These are phyloP conservation scores for Ophiostoma sp. DNA, from an alignment of 2,329 filamentous ascomycete genomes.

Conservation along the genomic window DNA sequence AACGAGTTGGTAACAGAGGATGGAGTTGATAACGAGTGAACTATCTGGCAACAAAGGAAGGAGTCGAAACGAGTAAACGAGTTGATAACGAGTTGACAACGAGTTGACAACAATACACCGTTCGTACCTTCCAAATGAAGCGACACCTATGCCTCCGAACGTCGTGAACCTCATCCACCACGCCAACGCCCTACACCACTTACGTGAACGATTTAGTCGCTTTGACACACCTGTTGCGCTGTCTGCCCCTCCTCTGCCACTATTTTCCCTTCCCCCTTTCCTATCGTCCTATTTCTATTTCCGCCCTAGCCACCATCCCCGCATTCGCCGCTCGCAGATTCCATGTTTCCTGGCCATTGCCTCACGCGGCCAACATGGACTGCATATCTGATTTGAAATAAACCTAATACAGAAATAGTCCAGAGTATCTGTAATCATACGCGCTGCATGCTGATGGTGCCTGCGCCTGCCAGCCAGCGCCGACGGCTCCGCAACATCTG, in stretches of 20 bases:
- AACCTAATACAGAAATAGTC: background rate
- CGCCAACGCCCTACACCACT: background rate
- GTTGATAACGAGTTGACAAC: background rate
- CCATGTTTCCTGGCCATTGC: slow-evolving; percentile 13
- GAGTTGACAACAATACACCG: background rate
- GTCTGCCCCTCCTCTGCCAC: background rate
- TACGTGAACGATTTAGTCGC: background rate
- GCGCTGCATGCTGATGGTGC: background rate
- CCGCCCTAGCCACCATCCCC: slow-evolving; percentile 16
- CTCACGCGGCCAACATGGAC: slow-evolving; percentile 8
- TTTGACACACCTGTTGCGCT: background rate
- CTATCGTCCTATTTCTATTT: slow-evolving; percentile 14
- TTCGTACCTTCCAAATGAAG: background rate
- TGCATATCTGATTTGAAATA: slow-evolving; percentile 7
- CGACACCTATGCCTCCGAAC: background rate
- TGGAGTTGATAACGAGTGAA: too few relatives aligned
- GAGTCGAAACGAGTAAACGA: background rate
- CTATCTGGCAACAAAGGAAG: background rate
- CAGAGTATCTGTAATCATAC: background rate
- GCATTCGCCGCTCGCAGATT: slow-evolving; percentile 17
- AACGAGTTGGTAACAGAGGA: too few relatives aligned
- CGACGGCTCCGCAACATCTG: slow-evolving; percentile 21
- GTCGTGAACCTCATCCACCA: background rate
- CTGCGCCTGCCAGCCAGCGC: background rate
- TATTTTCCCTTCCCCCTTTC: slow-evolving; percentile 13